Percentiles rank a stretch among this genome's conserved stretches.
Evolutionary conservation across 148 eudicot genomes (phyloP).

Genomic region (Rhododendron ferrugineum): DNA sequence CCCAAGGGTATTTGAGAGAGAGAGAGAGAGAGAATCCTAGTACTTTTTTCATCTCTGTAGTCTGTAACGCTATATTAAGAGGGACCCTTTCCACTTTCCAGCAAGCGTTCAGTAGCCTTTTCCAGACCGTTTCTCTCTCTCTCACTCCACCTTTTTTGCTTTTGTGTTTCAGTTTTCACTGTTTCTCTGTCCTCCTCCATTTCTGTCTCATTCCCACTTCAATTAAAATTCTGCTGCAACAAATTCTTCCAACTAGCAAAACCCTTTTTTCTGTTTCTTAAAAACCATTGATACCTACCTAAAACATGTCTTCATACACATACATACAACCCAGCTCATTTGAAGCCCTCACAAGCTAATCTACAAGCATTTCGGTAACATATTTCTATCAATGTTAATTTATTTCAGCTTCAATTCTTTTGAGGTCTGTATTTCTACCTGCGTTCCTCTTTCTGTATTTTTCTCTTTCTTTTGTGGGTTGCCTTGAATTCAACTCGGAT

Average conservation of each 20-base stretch:
- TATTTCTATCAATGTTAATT: not conserved
- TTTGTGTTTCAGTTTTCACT: not conserved
- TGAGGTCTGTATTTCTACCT: not conserved
- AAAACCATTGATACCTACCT: not conserved
- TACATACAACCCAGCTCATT: conserved; percentile 1
- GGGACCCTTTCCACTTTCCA: conserved; percentile 9
- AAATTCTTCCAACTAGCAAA: not conserved
- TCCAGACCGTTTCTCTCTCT: not conserved
- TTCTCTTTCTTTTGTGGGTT: not conserved
- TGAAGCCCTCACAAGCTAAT: not conserved
- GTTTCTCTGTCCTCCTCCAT: not conserved
- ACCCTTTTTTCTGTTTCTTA: not conserved
- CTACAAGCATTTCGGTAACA: not conserved
- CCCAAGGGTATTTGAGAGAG: not conserved
- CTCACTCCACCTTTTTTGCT: not conserved
- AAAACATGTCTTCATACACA: not conserved
- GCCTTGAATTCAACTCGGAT: not conserved
- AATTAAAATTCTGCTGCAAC: not conserved
- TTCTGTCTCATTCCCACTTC: conserved; percentile 3
- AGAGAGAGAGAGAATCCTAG: not conserved
- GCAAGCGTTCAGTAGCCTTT: not conserved
- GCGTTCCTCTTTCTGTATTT: not conserved
- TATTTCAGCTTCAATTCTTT: not conserved
- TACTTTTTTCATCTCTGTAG: not conserved
- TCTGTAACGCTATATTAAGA: conserved; percentile 2